Evolutionary conservation across 805 yeast genomes (phyloP).

Genomic region (Zygosaccharomyces kombuchaensis): DNA sequence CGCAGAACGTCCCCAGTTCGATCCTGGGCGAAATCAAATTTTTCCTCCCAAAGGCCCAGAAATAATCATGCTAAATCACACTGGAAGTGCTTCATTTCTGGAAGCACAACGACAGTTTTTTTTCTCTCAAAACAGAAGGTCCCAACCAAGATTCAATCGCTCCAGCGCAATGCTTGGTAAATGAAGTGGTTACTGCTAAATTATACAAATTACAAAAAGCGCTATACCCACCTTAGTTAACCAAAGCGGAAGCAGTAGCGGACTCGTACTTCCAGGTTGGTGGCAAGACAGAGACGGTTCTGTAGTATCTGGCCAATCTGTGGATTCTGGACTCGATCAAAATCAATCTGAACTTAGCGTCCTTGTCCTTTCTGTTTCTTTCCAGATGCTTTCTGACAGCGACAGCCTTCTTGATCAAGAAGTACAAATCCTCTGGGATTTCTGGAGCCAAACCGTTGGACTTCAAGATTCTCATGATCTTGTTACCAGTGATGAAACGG

Average conservation of each 20-base stretch:
- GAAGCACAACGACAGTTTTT: slow-evolving; percentile 7
- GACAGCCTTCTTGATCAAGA: slow-evolving; percentile 98
- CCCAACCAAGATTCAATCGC: not conserved
- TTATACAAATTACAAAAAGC: slow-evolving; percentile 6
- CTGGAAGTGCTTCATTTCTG: no score
- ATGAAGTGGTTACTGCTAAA: slow-evolving; percentile 3
- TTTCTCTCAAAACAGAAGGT: slow-evolving; percentile 5
- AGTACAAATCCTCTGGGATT: slow-evolving; percentile 99
- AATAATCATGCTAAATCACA: no score
- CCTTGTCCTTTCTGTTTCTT: slow-evolving; percentile 99
- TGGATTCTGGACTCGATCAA: slow-evolving; percentile 99
- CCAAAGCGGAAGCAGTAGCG: slow-evolving; percentile 99
- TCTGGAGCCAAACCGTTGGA: slow-evolving; percentile 99
- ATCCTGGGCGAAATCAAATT: slow-evolving; percentile 98
- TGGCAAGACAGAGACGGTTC: slow-evolving; percentile 98
- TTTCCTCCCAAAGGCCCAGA: slow-evolving; percentile 23
- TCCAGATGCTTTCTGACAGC: slow-evolving; percentile 99
- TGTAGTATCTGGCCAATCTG: slow-evolving; percentile 99
- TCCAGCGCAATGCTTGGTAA: not conserved
- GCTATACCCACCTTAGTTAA: slow-evolving; percentile 61
- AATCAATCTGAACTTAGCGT: slow-evolving; percentile 99
- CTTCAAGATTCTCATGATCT: slow-evolving; percentile 97
- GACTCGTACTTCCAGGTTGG: slow-evolving; percentile 99
- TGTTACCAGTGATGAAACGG: slow-evolving; percentile 97
- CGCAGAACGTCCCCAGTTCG: slow-evolving; percentile 99